Conservation (phyloP, 768 basidiomycete genomes). For the Phylloporus scabripes region DNA sequence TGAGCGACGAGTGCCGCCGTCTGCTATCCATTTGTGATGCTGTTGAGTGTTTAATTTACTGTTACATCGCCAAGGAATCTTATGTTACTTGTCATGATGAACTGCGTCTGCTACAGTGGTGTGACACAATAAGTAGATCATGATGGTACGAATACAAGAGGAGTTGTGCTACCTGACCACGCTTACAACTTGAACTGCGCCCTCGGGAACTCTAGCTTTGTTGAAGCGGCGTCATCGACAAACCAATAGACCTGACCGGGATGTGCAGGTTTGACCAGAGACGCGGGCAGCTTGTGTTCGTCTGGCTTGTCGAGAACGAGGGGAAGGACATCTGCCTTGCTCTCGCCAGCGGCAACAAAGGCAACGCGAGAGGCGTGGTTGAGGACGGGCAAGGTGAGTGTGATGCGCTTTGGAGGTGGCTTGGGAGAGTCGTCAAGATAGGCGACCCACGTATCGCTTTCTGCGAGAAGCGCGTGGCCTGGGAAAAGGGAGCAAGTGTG, state of each 20-base stretch:
- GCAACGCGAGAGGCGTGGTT: slow-evolving; percentile 85
- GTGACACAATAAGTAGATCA: slow-evolving; percentile 15
- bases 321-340: slow-evolving; percentile 72
- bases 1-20: slow-evolving; percentile 21
- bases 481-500: slow-evolving; percentile 98
- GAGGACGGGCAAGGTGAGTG: slow-evolving; percentile 86
- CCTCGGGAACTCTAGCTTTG: slow-evolving; percentile 52
- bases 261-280: slow-evolving; percentile 67
- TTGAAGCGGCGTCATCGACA: slow-evolving; percentile 78
- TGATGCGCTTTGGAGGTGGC: slow-evolving; percentile 84
- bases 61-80: slow-evolving; percentile 20
- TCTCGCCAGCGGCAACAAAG: slow-evolving; percentile 82
- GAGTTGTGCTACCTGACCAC: slow-evolving; percentile 4
- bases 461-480: slow-evolving; percentile 76
- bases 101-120: slow-evolving; percentile 8
- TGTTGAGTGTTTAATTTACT: slow-evolving; percentile 34
- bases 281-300: slow-evolving; percentile 64
- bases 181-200: slow-evolving; percentile 51
- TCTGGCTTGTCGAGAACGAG: slow-evolving; percentile 79
- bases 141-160: slow-evolving; percentile 25
- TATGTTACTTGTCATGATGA: slow-evolving; percentile 13
- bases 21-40: slow-evolving; percentile 30
- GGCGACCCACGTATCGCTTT: slow-evolving; percentile 92
- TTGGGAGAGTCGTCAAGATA: slow-evolving; percentile 92
- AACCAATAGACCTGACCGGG: slow-evolving; percentile 95